Percentiles rank a stretch among this genome's conserved stretches.
Conservation (phyloP, 1,284 basidiomycete species). For the Ganoderma sinense region DNA sequence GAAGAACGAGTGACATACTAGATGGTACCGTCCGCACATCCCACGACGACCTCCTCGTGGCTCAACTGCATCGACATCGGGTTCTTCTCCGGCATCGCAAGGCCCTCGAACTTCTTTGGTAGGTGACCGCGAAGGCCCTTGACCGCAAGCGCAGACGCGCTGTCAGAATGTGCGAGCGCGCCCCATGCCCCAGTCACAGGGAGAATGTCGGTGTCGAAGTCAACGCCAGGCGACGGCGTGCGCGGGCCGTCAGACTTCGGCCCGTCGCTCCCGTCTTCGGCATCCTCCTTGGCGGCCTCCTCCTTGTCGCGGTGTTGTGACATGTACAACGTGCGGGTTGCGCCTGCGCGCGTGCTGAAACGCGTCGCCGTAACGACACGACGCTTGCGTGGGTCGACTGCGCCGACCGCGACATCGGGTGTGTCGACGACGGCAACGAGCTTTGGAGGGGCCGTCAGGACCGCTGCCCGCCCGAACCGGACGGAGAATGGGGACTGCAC, state of each 20-base stretch:
- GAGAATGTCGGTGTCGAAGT: constrained; percentile 67
- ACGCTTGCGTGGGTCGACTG: constrained; percentile 82
- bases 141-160: constrained; percentile 43
- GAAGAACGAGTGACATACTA: constrained; percentile 62
- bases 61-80: constrained; percentile 90
- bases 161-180: constrained; percentile 55
- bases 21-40: constrained; percentile 88
- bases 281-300: constrained; percentile 30
- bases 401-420: constrained; percentile 83
- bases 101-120: constrained; percentile 71
- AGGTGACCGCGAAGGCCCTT: constrained; percentile 67
- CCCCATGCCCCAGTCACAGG: constrained; percentile 75
- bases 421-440: constrained; percentile 84
- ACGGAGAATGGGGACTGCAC: constrained; percentile 49
- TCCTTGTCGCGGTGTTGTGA: constrained; percentile 76
- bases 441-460: constrained; percentile 80
- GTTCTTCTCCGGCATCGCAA: constrained; percentile 85
- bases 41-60: constrained; percentile 86
- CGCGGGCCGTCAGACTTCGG: constrained; percentile 28
- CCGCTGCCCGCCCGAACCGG: constrained; percentile 70
- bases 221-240: constrained; percentile 48
- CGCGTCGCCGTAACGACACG: constrained; percentile 86
- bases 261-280: constrained; percentile 34
- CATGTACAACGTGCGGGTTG: constrained; percentile 81
- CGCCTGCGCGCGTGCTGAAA: constrained; percentile 83